Percentiles rank a stretch among this genome's conserved stretches.
Conservation (phyloP, 371 early-diverging fungal species). For the Mucor piriformis region DNA sequence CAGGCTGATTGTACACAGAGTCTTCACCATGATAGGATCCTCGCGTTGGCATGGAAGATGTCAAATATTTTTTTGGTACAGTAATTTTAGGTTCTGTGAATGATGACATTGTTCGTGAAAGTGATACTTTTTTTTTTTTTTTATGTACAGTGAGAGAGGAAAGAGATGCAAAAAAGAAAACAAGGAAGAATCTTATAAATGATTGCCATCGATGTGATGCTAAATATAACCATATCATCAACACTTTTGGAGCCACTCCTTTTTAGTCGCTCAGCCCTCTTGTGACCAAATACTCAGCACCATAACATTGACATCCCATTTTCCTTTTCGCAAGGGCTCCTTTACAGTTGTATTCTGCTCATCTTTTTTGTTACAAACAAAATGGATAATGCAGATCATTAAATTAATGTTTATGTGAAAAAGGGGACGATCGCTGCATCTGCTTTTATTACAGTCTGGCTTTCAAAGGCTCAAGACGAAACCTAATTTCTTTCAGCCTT, state of each 20-base stretch:
- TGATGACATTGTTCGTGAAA: too few relatives aligned
- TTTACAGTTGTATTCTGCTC: too few relatives aligned
- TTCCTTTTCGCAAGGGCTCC: too few relatives aligned
- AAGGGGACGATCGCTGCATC: not conserved
- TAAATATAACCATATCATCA: too few relatives aligned
- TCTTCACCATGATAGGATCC: not conserved
- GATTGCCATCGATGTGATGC: too few relatives aligned
- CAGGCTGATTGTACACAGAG: not conserved
- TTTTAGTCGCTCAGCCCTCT: too few relatives aligned
- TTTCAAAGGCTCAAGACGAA: constrained; percentile 78
- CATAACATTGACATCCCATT: too few relatives aligned
- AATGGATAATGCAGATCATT: not conserved
- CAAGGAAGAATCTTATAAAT: too few relatives aligned
- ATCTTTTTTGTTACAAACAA: not conserved
- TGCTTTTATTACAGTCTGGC: constrained; percentile 23
- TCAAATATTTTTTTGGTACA: not conserved
- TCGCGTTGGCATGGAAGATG: not conserved
- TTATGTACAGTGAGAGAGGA: not conserved
- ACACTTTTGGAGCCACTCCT: too few relatives aligned
- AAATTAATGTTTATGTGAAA: not conserved
- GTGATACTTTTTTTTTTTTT: not conserved
- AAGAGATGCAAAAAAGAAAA: not conserved
- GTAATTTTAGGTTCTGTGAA: not conserved
- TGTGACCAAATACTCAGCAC: too few relatives aligned
- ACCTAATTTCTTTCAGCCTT: constrained; percentile 78